A percentile compares a stretch with the other conserved stretches of the same genome.
phyloP scores from a whole-genome alignment of 257 asterid species.

The Przewalskia tangutica region DNA sequence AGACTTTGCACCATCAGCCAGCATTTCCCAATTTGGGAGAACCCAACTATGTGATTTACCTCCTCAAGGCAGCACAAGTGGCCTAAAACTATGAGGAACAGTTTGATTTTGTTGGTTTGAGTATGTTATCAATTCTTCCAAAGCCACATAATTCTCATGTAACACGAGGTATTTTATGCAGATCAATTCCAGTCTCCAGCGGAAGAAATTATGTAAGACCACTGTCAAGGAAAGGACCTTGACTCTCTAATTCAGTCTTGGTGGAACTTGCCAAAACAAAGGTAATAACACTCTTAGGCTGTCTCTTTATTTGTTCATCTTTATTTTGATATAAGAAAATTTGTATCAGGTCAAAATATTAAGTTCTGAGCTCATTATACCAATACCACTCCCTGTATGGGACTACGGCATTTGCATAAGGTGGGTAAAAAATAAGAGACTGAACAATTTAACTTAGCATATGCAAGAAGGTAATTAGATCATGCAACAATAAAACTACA shows the following conservation, averaged over 20 bases:
- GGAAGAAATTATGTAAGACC: neutral
- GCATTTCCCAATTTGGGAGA: neutral
- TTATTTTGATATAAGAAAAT: neutral
- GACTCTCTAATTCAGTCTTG: neutral
- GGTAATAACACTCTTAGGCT: neutral
- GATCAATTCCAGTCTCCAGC: neutral
- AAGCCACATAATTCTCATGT: neutral
- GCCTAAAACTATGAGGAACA: neutral
- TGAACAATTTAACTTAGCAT: neutral
- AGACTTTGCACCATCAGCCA: neutral
- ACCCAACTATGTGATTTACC: neutral
- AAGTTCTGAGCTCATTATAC: neutral
- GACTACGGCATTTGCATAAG: neutral
- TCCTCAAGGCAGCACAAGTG: neutral
- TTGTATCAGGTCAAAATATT: neutral
- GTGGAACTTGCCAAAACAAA: neutral
- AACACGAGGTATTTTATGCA: neutral
- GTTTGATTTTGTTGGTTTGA: neutral
- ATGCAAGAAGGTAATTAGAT: neutral
- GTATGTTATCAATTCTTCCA: neutral
- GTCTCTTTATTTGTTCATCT: neutral
- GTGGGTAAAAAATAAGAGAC: neutral
- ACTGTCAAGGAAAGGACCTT: neutral
- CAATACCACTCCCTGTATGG: neutral
- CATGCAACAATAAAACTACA: neutral